Conservation (phyloP, 192 early-diverging fungal genomes). For the Diversispora eburnea region DNA sequence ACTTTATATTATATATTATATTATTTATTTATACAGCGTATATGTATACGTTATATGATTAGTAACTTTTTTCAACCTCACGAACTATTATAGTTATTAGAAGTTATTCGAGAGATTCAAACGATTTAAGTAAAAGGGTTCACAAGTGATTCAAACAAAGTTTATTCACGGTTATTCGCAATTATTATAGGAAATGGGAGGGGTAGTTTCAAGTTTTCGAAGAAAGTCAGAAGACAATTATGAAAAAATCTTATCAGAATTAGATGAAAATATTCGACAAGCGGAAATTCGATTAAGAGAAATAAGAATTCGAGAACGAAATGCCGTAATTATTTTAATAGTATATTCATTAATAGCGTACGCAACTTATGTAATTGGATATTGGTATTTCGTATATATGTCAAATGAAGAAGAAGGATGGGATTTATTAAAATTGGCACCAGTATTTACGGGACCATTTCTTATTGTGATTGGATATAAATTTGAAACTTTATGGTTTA, state of each 20-base stretch:
- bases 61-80: too few species aligned
- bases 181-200: constrained; percentile 10
- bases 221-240: constrained; percentile 36
- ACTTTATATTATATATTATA: too few species aligned
- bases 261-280: constrained; percentile 61
- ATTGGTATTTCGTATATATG: constrained; percentile 48
- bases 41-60: too few species aligned
- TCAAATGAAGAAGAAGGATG: constrained; percentile 39
- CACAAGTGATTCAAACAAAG: too few species aligned
- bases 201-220: constrained; percentile 6
- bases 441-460: constrained; percentile 42
- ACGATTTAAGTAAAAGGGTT: too few species aligned
- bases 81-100: too few species aligned
- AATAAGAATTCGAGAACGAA: constrained; percentile 58
- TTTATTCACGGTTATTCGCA: too few species aligned
- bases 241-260: constrained; percentile 56
- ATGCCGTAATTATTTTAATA: constrained; percentile 53
- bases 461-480: constrained; percentile 41
- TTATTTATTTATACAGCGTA: too few species aligned
- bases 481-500: constrained; percentile 47
- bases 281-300: constrained; percentile 63
- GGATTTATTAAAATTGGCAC: constrained; percentile 43
- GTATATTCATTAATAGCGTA: constrained; percentile 57
- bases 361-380: constrained; percentile 47
- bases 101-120: too few species aligned